Evolutionary conservation across 805 yeast species (phyloP).

Genomic region (Zygoascus bituminiphila): DNA sequence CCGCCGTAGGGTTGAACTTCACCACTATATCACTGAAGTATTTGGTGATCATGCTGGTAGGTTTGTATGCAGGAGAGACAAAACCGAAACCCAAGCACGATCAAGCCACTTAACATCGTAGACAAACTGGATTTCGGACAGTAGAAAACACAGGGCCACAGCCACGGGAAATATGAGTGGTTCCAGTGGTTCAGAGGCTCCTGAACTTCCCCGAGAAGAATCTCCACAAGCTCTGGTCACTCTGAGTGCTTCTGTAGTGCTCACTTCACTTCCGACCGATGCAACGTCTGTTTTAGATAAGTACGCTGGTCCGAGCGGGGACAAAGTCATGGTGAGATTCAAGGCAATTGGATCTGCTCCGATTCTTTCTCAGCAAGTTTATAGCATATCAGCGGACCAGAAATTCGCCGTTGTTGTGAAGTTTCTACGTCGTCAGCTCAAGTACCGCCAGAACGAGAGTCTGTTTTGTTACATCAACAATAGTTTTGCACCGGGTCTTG

Average conservation of each 20-base stretch:
- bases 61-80: neutral
- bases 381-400: slow-evolving; percentile 38
- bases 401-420: slow-evolving; percentile 38
- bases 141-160: too few relatives aligned
- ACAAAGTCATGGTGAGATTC: slow-evolving; percentile 37
- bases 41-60: slow-evolving; percentile 67
- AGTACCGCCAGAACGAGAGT: slow-evolving; percentile 22
- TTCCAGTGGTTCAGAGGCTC: neutral
- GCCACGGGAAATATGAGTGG: neutral
- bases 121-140: too few relatives aligned
- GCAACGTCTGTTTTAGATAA: slow-evolving; percentile 22
- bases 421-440: slow-evolving; percentile 36
- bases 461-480: slow-evolving; percentile 34
- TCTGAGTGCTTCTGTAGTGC: slow-evolving; percentile 27
- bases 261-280: slow-evolving; percentile 25
- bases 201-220: slow-evolving; percentile 12
- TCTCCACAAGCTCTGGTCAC: slow-evolving; percentile 22
- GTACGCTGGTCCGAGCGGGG: slow-evolving; percentile 20
- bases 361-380: slow-evolving; percentile 37
- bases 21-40: slow-evolving; percentile 73
- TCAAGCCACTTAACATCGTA: too few relatives aligned
- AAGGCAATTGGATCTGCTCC: slow-evolving; percentile 50
- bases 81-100: neutral
- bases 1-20: slow-evolving; percentile 66
- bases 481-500: slow-evolving; percentile 34